Percentiles rank a stretch among this genome's conserved stretches.
Evolutionary conservation across 1,284 basidiomycete species (phyloP).

Genomic region (Blastosporella zonata): DNA sequence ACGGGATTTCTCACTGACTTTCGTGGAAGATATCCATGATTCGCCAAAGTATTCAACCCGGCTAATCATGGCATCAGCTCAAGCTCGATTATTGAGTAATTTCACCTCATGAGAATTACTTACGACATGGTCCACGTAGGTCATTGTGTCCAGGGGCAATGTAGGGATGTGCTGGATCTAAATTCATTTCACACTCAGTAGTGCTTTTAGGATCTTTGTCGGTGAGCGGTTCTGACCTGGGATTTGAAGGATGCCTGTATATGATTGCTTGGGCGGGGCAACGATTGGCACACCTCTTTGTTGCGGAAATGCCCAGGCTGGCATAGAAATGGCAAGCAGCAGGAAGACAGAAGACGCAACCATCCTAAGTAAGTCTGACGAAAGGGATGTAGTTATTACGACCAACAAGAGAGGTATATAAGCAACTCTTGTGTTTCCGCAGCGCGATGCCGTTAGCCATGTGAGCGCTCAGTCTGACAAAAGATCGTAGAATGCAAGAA

Average conservation of each 20-base stretch:
- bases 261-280: slow-evolving; percentile 10
- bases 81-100: background rate
- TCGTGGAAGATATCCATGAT: slow-evolving; percentile 18
- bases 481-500: background rate
- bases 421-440: background rate
- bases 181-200: background rate
- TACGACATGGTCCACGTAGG: slow-evolving; percentile 17
- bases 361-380: background rate
- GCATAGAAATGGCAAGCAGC: slow-evolving; percentile 4
- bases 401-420: background rate
- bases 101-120: background rate
- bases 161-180: slow-evolving; percentile 15
- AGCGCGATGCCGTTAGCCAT: background rate
- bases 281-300: slow-evolving; percentile 11
- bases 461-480: background rate
- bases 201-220: background rate
- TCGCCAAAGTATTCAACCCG: slow-evolving; percentile 17
- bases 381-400: background rate
- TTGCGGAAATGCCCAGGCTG: slow-evolving; percentile 3
- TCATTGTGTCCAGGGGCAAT: slow-evolving; percentile 10
- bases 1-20: slow-evolving; percentile 6
- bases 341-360: slow-evolving; percentile 2
- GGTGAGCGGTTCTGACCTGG: slow-evolving; percentile 7
- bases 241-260: slow-evolving; percentile 12
- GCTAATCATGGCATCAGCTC: slow-evolving; percentile 3